phyloP scores from a whole-genome alignment of 2,329 filamentous ascomycete species.

The Penicillium sp. region DNA sequence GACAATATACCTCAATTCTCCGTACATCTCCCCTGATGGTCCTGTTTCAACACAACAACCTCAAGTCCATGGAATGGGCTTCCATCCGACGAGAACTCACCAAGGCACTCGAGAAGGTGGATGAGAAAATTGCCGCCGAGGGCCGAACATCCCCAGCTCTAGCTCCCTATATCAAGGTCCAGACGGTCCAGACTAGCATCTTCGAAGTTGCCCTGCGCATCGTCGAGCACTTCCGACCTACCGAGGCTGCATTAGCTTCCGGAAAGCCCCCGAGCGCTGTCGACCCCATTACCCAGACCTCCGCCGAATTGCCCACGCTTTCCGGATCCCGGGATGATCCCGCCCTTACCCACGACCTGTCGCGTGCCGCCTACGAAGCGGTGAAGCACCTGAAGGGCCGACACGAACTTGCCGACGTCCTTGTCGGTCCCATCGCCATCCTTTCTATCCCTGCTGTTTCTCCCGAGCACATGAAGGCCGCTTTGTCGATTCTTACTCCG shows the following conservation, averaged over 20 bases:
- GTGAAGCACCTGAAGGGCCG: conserved; percentile 53
- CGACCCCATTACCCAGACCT: conserved; percentile 33
- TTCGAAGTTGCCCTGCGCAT: conserved; percentile 82
- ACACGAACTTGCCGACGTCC: conserved; percentile 69
- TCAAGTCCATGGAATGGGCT: conserved; percentile 73
- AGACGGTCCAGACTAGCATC: conserved; percentile 86
- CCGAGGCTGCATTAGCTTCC: conserved; percentile 27
- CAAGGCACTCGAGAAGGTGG: conserved; percentile 62
- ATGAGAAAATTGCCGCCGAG: conserved; percentile 65
- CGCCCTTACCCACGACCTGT: conserved; percentile 60
- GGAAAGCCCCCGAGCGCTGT: conserved; percentile 26
- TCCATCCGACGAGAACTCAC: conserved; percentile 70
- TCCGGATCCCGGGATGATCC: conserved; percentile 38
- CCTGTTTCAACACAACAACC: conserved; percentile 80
- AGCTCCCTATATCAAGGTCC: conserved; percentile 67
- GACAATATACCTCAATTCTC: conserved; percentile 84
- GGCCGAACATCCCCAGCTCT: conserved; percentile 47
- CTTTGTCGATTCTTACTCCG: conserved; percentile 75
- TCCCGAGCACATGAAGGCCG: conserved; percentile 79
- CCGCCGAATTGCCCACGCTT: conserved; percentile 28
- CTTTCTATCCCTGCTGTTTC: conserved; percentile 81
- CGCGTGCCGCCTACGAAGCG: conserved; percentile 53
- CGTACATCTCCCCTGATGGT: conserved; percentile 82
- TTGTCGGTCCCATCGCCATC: conserved; percentile 78
- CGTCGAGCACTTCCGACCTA: conserved; percentile 76